Evolutionary conservation across 2,329 filamentous ascomycete species (phyloP), one percentile per base, ranked within the genome.

Genomic region (Diplodia corticola): DNA sequence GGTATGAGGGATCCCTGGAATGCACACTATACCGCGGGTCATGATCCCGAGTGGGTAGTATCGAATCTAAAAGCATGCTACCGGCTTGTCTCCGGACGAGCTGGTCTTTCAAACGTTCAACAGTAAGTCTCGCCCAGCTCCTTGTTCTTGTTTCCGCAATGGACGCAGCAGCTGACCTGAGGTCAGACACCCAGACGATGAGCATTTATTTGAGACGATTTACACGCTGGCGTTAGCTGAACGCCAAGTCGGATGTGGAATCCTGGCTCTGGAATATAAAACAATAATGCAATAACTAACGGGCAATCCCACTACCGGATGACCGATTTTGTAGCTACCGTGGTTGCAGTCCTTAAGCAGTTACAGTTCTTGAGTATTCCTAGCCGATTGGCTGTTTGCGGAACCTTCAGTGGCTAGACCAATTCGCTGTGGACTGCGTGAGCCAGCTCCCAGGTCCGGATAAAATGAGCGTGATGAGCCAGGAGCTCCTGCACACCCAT

Each of bases 31-130:
- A 24, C 57, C 44, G n/a, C 24, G 37, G 33, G 20, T 17, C 33
- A 20, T 50, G n/a, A n/a, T n/a, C n/a, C 30, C 13, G 46, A 64
- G 13, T 40, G 24, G 33, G 20, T 53, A 51, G 12, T 35, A 49
- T 40, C 51, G 46, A 44, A 15, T 53, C 12, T 24, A 64, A 64
- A 64, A 64, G 60, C 60, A 53, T 26, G 51, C 48, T 30, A 17
- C 60, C 60, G 49, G 60, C 60, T 64, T 64, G 60, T 64, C 60
- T 22, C 20, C 53, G n/a, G 49, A 26, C 28, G 26, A 49, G 60
- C 48, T 53, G 60, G 60, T 49, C 48, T 30, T 44, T 13, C 10
- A 35, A 44, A 15, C 46, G 26, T 64, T 20, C 6, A 13, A 22
- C 48, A 40, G 60, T 64, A 64, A 64, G 60, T 44, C 17, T 10